Conservation (phyloP, 805 yeast genomes). For the Blastobotrys chiropterorum region DNA sequence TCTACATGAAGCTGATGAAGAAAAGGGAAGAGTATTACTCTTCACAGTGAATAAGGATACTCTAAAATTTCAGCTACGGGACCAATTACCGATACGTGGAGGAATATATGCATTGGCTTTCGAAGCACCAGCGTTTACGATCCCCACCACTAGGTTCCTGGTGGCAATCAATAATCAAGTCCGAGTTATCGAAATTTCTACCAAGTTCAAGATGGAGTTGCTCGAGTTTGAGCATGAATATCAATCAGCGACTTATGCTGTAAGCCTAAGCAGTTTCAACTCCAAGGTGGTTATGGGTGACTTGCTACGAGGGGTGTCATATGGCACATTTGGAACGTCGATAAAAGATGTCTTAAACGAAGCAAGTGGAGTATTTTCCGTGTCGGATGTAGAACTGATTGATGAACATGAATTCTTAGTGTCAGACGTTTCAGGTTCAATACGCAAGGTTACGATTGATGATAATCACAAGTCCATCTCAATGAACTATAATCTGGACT, state of each 20-base stretch:
- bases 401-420: neutral
- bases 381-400: neutral
- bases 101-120: neutral
- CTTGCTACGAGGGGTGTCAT: neutral
- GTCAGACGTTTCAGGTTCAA: neutral
- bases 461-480: neutral
- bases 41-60: conserved; percentile 1
- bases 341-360: neutral
- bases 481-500: neutral
- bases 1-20: neutral
- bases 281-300: neutral
- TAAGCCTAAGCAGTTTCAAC: neutral
- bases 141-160: neutral
- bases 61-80: neutral
- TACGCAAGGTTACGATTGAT: neutral
- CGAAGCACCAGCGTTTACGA: neutral
- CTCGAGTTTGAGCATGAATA: neutral
- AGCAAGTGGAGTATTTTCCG: neutral
- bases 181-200: neutral
- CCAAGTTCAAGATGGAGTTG: neutral
- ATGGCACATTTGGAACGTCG: neutral
- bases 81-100: neutral
- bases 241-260: neutral
- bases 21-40: neutral
- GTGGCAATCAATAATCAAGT: neutral